A percentile compares a stretch with the other conserved stretches of the same genome.
Conservation (phyloP, 164 flowering plant genomes). For the Echeveria elegans region DNA sequence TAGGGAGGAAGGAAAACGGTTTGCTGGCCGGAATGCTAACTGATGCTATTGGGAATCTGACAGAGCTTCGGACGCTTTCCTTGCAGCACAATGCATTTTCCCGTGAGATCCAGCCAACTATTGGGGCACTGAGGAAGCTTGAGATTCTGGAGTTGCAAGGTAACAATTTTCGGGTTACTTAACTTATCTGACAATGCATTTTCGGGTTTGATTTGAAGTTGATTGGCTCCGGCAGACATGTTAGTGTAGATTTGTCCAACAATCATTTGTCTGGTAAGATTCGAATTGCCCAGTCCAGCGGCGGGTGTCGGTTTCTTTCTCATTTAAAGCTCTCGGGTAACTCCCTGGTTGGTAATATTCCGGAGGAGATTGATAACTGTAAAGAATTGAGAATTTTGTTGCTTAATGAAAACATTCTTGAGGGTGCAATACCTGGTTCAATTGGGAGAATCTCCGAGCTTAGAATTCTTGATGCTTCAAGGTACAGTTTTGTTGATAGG, state of each 20-base stretch:
- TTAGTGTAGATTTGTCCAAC: slow-evolving; percentile 40
- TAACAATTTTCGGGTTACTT: slow-evolving; percentile 43
- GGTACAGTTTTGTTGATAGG: slow-evolving; percentile 50
- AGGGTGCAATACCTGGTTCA: slow-evolving; percentile 50
- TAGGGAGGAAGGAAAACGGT: not conserved
- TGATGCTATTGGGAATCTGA: slow-evolving; percentile 28
- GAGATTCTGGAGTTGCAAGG: slow-evolving; percentile 48
- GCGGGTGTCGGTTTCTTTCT: slow-evolving; percentile 27
- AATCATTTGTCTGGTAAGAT: slow-evolving; percentile 43
- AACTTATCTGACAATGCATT: slow-evolving; percentile 49
- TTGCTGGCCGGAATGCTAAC: slow-evolving; percentile 32
- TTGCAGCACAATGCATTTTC: slow-evolving; percentile 31
- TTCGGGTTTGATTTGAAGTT: slow-evolving; percentile 30
- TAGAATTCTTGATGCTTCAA: slow-evolving; percentile 52
- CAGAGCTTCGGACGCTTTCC: slow-evolving; percentile 36
- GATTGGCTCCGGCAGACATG: slow-evolving; percentile 28
- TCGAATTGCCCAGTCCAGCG: slow-evolving; percentile 11
- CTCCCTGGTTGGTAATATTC: slow-evolving; percentile 34
- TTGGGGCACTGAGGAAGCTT: slow-evolving; percentile 27
- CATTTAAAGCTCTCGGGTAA: slow-evolving; percentile 50
- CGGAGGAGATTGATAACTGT: slow-evolving; percentile 50
- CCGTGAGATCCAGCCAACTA: slow-evolving; percentile 44
- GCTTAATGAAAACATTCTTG: slow-evolving; percentile 45
- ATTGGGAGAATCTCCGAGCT: slow-evolving; percentile 47
- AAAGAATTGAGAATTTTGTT: slow-evolving; percentile 35